phyloP scores from a whole-genome alignment of 495 filamentous ascomycete genomes.

The Amphirosellinia nigrospora region DNA sequence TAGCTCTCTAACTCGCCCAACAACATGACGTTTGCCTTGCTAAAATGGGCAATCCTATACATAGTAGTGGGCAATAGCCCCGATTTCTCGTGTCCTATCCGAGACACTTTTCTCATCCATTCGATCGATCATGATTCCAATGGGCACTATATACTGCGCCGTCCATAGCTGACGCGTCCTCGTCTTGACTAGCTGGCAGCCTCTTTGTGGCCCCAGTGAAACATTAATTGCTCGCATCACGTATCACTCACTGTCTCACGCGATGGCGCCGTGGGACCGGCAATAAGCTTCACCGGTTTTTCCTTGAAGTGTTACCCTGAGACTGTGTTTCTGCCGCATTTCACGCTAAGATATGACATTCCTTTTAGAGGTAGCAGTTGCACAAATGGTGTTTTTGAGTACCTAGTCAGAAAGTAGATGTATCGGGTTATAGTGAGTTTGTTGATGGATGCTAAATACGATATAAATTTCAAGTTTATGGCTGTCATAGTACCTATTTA shows the following conservation, averaged over 20 bases:
- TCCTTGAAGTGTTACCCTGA: background rate
- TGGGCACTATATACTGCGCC: background rate
- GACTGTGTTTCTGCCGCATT: background rate
- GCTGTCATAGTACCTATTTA: background rate
- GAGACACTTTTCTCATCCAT: background rate
- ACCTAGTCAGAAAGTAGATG: too few species aligned
- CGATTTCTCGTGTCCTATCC: background rate
- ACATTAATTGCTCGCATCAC: background rate
- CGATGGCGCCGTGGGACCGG: background rate
- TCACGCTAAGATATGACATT: background rate
- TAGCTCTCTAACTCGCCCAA: background rate
- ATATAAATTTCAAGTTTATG: too few species aligned
- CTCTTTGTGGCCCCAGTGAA: background rate
- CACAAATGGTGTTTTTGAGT: background rate
- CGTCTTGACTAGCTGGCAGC: background rate
- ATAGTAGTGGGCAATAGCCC: background rate
- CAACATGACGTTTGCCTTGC: constrained; percentile 2
- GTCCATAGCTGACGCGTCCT: background rate
- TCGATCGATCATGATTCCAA: background rate
- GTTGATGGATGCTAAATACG: background rate
- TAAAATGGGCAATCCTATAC: background rate
- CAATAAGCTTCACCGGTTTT: background rate
- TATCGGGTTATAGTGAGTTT: too few species aligned
- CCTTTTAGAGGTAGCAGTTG: background rate
- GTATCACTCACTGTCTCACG: background rate